Base-by-base conservation (phyloP, 2,329 filamentous ascomycete species). In the Xylaria sp. region DNA sequence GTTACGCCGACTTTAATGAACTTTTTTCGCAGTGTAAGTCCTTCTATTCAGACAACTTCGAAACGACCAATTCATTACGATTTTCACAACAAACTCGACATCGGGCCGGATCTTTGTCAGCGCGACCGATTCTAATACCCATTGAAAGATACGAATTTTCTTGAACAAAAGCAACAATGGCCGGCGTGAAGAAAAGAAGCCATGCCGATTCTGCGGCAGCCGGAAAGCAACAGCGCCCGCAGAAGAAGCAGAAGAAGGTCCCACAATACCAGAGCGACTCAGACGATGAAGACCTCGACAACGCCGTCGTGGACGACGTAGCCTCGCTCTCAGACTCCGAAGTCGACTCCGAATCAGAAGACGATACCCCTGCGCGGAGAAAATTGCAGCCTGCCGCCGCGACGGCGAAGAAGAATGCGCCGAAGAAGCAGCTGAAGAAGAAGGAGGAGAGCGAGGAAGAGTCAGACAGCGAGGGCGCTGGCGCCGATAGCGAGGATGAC, bases 271-370 rank as follows among this genome's bases (percentile, higher is more conserved):
- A 82, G 71, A 83, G 80, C 75, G 78, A 79, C 59, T 80, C 78
- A n/a, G 80, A 85, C n/a, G 23, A 30, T 30, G 81, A 84, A 58
- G 80, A 83, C 57, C 76, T 84, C 55, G 78, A 82, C 66, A 80
- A 83, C 65, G 78, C 78, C 48, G 70, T 72, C 4, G 80, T 78
- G 16, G 82, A 85, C 60, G 80, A 83, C 48, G 75, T 77, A 48
- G 75, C 73, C 13, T 71, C 70, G 1, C 68, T 70, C 6, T 71
- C 67, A 2, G 66, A 59, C 6, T 68, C 67, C 2, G 67, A 61
- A 5, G 59, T 60, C 8, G 72, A 67, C 11, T 76, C 75, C 0
- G 76, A 71, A 10, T 72, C 74, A 5, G 75, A 72, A 61, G 74
- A 72, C 4, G 70, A 71, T n/a, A 23, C 34, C 11, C 42, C 55